A percentile compares a stretch with the other conserved stretches of the same genome.
These are phyloP conservation scores for Alternaria sp. DNA, from an alignment of 2,329 filamentous ascomycete species.

Conservation along the genomic window DNA sequence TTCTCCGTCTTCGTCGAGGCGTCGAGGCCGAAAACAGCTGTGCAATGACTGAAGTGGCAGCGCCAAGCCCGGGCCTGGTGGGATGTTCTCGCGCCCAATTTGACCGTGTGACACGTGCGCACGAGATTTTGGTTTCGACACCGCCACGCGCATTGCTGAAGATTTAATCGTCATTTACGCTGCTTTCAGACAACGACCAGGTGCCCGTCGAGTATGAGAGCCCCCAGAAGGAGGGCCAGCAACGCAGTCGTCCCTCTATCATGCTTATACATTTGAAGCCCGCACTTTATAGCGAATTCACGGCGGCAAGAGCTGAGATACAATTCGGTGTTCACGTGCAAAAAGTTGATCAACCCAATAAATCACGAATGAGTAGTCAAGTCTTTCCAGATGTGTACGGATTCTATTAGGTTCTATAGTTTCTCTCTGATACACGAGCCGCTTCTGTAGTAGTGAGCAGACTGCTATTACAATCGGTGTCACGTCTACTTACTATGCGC, in stretches of 20 bases:
- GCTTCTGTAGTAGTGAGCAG: slow-evolving; percentile 46
- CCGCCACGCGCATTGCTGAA: neutral
- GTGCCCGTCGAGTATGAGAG: neutral
- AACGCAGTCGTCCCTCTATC: neutral
- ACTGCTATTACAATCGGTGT: neutral
- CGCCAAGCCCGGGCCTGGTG: slow-evolving; percentile 24
- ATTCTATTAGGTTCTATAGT: slow-evolving; percentile 24
- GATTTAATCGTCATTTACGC: neutral
- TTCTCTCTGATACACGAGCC: slow-evolving; percentile 30
- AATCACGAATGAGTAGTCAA: neutral
- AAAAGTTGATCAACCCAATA: neutral
- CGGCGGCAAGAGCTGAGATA: neutral
- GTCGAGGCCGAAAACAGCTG: slow-evolving; percentile 22
- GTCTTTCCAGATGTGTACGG: neutral
- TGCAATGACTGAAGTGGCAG: slow-evolving; percentile 22
- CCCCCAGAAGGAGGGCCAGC: neutral
- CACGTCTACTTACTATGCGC: slow-evolving; percentile 57
- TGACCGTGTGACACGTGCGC: slow-evolving; percentile 30
- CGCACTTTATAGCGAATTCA: neutral
- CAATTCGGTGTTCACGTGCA: neutral
- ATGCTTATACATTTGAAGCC: neutral
- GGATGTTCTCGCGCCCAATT: slow-evolving; percentile 23
- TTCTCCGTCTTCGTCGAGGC: slow-evolving; percentile 21
- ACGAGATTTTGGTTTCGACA: slow-evolving; percentile 3
- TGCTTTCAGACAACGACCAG: neutral